These are phyloP conservation scores for Tubosaeta sp. DNA, from an alignment of 768 basidiomycete species.

Conservation along the genomic window DNA sequence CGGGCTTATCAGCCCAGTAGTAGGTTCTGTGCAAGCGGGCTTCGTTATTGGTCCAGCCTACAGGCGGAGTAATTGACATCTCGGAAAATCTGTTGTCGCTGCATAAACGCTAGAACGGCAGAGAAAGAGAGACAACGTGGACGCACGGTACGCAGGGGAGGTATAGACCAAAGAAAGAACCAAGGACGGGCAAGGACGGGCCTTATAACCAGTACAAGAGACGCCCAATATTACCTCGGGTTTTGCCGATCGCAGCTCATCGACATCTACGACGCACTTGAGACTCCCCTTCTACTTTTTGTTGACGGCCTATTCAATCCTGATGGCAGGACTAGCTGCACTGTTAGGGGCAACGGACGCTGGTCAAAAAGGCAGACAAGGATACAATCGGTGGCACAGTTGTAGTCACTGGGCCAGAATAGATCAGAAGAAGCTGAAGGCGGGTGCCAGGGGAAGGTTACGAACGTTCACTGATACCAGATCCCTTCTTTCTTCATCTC, in stretches of 20 bases:
- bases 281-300: neutral
- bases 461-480: too few relatives aligned
- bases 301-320: too few relatives aligned
- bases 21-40: neutral
- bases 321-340: too few relatives aligned
- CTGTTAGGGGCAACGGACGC: neutral
- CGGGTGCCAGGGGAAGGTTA: too few relatives aligned
- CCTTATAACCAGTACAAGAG: neutral
- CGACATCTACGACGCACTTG: neutral
- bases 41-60: conserved; percentile 1
- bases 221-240: neutral
- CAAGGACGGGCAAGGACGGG: neutral
- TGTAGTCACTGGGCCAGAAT: neutral
- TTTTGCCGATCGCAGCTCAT: neutral
- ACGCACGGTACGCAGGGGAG: neutral
- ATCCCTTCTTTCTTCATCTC: neutral
- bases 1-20: neutral
- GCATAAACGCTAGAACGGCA: neutral
- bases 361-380: neutral
- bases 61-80: neutral
- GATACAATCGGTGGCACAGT: neutral
- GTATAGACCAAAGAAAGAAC: neutral
- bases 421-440: neutral
- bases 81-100: neutral
- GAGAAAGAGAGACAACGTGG: neutral